Conservation (phyloP, 1,284 basidiomycete genomes). For the Sutorius eximius region DNA sequence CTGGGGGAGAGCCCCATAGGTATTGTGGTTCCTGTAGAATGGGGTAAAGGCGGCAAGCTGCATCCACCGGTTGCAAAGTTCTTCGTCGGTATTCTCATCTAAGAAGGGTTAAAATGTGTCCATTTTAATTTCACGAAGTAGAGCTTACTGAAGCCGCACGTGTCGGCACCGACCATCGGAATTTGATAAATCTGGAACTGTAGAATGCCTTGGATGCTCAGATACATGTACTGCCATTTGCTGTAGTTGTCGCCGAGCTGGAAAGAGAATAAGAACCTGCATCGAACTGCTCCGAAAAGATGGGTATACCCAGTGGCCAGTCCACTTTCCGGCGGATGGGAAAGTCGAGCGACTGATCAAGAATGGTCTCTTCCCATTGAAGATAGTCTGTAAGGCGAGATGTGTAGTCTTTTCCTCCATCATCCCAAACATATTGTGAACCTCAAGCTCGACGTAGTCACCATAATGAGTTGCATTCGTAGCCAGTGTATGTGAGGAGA, state of each 20-base stretch:
- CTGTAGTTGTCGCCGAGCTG: conserved; percentile 74
- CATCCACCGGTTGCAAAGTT: conserved; percentile 83
- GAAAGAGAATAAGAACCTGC: not conserved
- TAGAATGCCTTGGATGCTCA: conserved; percentile 63
- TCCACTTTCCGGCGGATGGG: conserved; percentile 62
- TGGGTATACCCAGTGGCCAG: conserved; percentile 54
- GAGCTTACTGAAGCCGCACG: conserved; percentile 60
- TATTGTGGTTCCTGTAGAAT: conserved; percentile 73
- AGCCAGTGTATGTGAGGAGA: conserved; percentile 34
- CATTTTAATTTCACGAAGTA: not conserved
- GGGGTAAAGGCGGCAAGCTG: conserved; percentile 74
- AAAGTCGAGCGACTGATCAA: conserved; percentile 49
- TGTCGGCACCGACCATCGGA: conserved; percentile 76
- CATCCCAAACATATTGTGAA: conserved; percentile 44
- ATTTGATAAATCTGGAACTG: conserved; percentile 79
- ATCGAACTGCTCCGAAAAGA: not conserved
- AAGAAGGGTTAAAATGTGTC: conserved; percentile 8
- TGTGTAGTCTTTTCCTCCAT: conserved; percentile 42
- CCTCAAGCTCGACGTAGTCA: conserved; percentile 40
- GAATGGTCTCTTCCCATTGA: conserved; percentile 42
- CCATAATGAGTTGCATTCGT: conserved; percentile 43
- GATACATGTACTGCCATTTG: conserved; percentile 60
- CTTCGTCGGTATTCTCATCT: conserved; percentile 75
- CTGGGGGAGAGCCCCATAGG: conserved; percentile 57
- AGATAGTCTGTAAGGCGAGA: conserved; percentile 34